Evolutionary conservation across 2,329 filamentous ascomycete genomes (phyloP).

Genomic region (Emergomyces africanus): DNA sequence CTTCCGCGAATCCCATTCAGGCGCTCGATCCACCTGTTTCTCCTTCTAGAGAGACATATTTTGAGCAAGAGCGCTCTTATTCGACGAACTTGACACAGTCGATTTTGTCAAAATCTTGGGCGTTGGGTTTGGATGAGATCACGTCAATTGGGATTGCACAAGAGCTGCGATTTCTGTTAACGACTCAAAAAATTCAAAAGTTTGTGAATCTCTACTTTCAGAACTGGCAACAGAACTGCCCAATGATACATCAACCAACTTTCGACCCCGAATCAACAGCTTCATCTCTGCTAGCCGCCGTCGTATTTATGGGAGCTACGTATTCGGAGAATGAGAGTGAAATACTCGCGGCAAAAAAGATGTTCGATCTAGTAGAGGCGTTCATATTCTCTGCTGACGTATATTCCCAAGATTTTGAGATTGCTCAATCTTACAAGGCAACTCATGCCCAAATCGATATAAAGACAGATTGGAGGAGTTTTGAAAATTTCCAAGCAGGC

Average conservation of each 20-base stretch:
- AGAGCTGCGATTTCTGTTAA: slow-evolving; percentile 29
- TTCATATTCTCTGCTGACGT: slow-evolving; percentile 32
- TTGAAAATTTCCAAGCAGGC: slow-evolving; percentile 32
- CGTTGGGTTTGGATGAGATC: slow-evolving; percentile 25
- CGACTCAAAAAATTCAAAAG: slow-evolving; percentile 28
- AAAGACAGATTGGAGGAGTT: slow-evolving; percentile 21
- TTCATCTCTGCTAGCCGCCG: slow-evolving; percentile 26
- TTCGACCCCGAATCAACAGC: slow-evolving; percentile 28
- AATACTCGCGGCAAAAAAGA: slow-evolving; percentile 23
- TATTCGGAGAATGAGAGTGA: slow-evolving; percentile 31
- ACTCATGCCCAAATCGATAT: slow-evolving; percentile 13
- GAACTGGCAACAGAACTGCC: slow-evolving; percentile 33
- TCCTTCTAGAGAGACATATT: slow-evolving; percentile 13
- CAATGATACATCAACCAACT: slow-evolving; percentile 31
- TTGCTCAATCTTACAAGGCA: slow-evolving; percentile 22
- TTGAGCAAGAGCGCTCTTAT: slow-evolving; percentile 26
- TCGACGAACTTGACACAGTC: slow-evolving; percentile 28
- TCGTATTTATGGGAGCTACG: slow-evolving; percentile 34
- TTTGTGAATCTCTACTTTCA: slow-evolving; percentile 33
- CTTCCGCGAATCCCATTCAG: slow-evolving; percentile 11
- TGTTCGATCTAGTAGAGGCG: slow-evolving; percentile 33
- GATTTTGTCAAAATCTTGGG: slow-evolving; percentile 27
- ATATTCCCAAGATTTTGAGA: slow-evolving; percentile 30
- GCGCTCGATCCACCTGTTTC: slow-evolving; percentile 11
- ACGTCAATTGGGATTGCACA: slow-evolving; percentile 28